Conservation (phyloP, 2,329 filamentous ascomycete species). For the Venturia effusa region DNA sequence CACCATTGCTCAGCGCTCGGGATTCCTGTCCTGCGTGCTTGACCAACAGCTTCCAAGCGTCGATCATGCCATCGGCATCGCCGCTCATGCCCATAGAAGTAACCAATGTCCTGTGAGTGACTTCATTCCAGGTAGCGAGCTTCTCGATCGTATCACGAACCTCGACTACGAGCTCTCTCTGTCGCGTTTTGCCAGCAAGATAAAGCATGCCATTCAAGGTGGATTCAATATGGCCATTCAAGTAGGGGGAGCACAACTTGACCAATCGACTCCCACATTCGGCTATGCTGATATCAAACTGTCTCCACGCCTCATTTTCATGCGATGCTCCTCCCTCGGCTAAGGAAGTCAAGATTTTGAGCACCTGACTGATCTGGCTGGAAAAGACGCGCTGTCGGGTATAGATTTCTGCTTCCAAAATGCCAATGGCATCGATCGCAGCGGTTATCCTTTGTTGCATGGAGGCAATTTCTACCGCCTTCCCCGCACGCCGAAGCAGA, state of each 20-base stretch:
- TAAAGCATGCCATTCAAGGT: background rate
- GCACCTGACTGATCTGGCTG: background rate
- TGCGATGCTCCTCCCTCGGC: background rate
- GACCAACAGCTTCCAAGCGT: constrained; percentile 22
- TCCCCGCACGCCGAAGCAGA: background rate
- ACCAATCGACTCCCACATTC: background rate
- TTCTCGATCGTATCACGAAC: background rate
- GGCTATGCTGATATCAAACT: background rate
- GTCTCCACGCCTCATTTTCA: background rate
- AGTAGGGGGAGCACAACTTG: background rate
- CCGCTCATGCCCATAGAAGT: constrained; percentile 20
- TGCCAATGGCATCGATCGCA: background rate
- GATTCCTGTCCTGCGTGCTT: constrained; percentile 17
- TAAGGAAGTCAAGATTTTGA: background rate
- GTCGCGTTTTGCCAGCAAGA: background rate
- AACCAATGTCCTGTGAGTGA: background rate
- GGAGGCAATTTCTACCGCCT: background rate
- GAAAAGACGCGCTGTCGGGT: background rate
- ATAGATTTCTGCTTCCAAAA: background rate
- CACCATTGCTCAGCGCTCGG: constrained; percentile 16
- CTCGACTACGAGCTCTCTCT: background rate
- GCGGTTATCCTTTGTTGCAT: background rate
- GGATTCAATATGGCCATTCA: background rate
- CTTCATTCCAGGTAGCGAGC: background rate
- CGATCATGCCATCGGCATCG: constrained; percentile 19